Percentiles rank a stretch among this genome's conserved stretches.
These are phyloP conservation scores for Leucocoprinus sp. DNA, from an alignment of 768 basidiomycete genomes.

Conservation along the genomic window DNA sequence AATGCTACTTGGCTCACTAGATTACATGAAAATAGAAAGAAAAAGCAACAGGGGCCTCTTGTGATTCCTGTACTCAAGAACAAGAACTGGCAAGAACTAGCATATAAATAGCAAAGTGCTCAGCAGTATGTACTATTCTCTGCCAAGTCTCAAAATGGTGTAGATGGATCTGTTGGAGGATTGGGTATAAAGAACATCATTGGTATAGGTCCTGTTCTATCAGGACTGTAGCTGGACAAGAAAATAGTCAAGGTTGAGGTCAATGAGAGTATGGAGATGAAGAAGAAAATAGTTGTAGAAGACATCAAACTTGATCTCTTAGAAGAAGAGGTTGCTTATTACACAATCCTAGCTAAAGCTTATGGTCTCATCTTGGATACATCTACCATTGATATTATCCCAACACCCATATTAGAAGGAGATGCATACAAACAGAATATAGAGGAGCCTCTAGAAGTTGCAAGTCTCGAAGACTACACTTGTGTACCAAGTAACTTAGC, in stretches of 20 bases:
- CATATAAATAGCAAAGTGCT: slow-evolving; percentile 51
- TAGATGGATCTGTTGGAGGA: slow-evolving; percentile 70
- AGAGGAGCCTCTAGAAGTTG: slow-evolving; percentile 62
- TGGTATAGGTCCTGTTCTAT: slow-evolving; percentile 64
- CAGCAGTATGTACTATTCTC: slow-evolving; percentile 60
- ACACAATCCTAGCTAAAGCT: slow-evolving; percentile 62
- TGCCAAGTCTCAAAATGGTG: slow-evolving; percentile 44
- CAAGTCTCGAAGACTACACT: slow-evolving; percentile 79
- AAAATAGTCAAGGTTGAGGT: slow-evolving; percentile 23
- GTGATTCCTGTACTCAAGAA: slow-evolving; percentile 85
- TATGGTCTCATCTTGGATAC: slow-evolving; percentile 32
- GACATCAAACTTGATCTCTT: slow-evolving; percentile 40
- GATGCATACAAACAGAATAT: slow-evolving; percentile 86
- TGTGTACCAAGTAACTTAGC: slow-evolving; percentile 72
- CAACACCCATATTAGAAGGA: slow-evolving; percentile 60
- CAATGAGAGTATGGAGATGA: slow-evolving; percentile 12
- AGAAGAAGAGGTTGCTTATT: slow-evolving; percentile 75
- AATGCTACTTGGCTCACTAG: slow-evolving; percentile 23
- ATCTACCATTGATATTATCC: slow-evolving; percentile 55
- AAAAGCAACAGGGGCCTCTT: slow-evolving; percentile 48
- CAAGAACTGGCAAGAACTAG: slow-evolving; percentile 81
- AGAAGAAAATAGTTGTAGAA: slow-evolving; percentile 17
- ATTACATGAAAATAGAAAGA: slow-evolving; percentile 36
- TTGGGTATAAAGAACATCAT: slow-evolving; percentile 68
- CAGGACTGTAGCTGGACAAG: slow-evolving; percentile 54